These are phyloP conservation scores for Musa beccarii DNA, from an alignment of 176 grass and related monocot species.

Conservation along the genomic window DNA sequence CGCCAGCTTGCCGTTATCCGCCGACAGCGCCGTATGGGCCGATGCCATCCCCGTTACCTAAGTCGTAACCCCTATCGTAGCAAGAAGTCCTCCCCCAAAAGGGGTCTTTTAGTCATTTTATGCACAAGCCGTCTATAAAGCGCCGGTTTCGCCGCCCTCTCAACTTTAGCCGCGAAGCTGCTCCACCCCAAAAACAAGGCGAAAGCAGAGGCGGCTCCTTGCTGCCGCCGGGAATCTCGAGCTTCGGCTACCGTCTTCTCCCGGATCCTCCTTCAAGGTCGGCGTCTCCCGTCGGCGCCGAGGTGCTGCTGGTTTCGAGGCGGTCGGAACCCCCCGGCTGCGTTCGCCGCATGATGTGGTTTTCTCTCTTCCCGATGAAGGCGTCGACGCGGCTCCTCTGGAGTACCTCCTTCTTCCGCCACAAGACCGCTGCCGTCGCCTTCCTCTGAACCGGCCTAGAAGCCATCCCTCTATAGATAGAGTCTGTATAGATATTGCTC, in stretches of 20 bases:
- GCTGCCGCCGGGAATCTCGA: no score
- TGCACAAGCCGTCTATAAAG: neutral
- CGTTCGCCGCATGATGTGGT: constrained; percentile 1
- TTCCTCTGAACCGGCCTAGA: neutral
- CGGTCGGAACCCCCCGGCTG: no score
- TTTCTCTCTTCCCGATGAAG: constrained; percentile 12
- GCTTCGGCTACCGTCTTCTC: no score
- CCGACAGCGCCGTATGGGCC: neutral
- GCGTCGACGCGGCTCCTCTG: neutral
- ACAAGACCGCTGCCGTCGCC: neutral
- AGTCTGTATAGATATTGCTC: neutral
- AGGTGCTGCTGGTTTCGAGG: no score
- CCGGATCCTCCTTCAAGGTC: no score
- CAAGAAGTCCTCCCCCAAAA: neutral
- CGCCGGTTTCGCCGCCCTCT: neutral
- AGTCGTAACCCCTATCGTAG: neutral
- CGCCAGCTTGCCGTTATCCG: no score
- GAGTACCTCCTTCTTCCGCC: constrained; percentile 8
- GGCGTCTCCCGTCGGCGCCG: no score
- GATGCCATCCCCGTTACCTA: neutral
- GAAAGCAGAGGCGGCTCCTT: no score
- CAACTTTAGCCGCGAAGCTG: constrained; percentile 10
- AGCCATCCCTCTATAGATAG: neutral
- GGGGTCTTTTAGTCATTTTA: constrained; percentile 4
- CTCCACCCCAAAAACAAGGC: neutral